Conservation (phyloP, 2,329 filamentous ascomycete species). For the Xylogone sp. region DNA sequence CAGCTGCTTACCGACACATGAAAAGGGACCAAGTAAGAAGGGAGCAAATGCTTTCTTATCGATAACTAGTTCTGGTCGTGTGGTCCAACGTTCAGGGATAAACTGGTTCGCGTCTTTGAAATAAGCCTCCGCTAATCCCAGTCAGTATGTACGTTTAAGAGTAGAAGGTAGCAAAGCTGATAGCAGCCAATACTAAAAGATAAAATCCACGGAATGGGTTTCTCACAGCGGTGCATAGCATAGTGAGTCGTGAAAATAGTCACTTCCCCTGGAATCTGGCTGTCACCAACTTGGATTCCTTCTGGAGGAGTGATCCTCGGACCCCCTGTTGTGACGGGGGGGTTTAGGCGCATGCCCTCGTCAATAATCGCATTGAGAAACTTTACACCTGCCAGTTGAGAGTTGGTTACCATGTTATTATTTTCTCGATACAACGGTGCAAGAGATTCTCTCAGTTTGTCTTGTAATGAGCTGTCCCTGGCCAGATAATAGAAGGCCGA, state of each 20-base stretch:
- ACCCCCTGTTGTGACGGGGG: slow-evolving; percentile 11
- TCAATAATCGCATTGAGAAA: slow-evolving; percentile 16
- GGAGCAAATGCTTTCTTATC: slow-evolving; percentile 25
- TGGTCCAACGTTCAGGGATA: slow-evolving; percentile 28
- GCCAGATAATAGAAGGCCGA: neutral
- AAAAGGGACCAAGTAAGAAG: slow-evolving; percentile 24
- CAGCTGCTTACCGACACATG: slow-evolving; percentile 27
- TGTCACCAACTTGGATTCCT: slow-evolving; percentile 21
- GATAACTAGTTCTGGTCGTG: slow-evolving; percentile 6
- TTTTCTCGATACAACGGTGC: neutral
- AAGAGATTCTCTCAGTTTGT: neutral
- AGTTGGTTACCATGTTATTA: neutral
- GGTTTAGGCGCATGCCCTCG: slow-evolving; percentile 13
- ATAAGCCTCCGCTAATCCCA: slow-evolving; percentile 2
- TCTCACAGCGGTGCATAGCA: slow-evolving; percentile 11
- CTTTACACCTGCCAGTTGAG: slow-evolving; percentile 5
- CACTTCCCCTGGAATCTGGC: slow-evolving; percentile 9
- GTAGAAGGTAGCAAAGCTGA: too few species aligned
- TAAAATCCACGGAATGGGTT: too few species aligned
- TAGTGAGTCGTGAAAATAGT: slow-evolving; percentile 7
- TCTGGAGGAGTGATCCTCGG: slow-evolving; percentile 32
- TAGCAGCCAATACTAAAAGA: too few species aligned
- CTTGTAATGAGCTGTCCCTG: neutral
- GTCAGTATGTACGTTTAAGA: too few species aligned
- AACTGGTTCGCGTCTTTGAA: slow-evolving; percentile 8